Conservation (phyloP, 257 asterid species). For the Avicennia marina region DNA sequence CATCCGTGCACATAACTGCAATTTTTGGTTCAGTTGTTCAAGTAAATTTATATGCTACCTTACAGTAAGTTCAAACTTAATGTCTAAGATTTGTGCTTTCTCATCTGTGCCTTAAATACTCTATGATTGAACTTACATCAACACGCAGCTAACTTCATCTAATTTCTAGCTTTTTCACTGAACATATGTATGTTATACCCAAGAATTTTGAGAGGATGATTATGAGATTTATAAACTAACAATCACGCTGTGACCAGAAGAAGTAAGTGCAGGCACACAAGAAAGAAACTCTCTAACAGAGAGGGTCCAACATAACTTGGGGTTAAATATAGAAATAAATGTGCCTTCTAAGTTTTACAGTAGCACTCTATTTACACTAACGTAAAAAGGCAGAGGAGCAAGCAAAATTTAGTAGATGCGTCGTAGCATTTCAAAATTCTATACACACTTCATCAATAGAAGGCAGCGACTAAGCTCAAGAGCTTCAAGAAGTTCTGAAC, state of each 20-base stretch:
- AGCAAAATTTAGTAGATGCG: slow-evolving; percentile 15
- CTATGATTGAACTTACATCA: too few species aligned
- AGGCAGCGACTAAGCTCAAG: slow-evolving; percentile 99
- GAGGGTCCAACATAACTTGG: not conserved
- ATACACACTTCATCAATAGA: slow-evolving; percentile 74
- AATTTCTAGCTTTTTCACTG: too few species aligned
- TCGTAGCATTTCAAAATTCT: slow-evolving; percentile 16
- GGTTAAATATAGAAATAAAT: slow-evolving; percentile 12
- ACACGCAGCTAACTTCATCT: too few species aligned
- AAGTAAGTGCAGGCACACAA: slow-evolving; percentile 12
- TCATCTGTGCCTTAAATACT: too few species aligned
- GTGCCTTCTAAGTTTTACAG: slow-evolving; percentile 2
- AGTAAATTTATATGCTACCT: not conserved
- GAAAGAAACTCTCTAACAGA: slow-evolving; percentile 16
- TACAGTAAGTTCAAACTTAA: too few species aligned
- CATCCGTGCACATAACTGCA: slow-evolving; percentile 88
- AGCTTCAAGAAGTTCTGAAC: slow-evolving; percentile 98
- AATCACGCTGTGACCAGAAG: slow-evolving; percentile 7
- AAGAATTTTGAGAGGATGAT: too few species aligned
- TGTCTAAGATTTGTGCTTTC: too few species aligned
- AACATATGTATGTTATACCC: too few species aligned
- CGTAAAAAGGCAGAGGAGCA: slow-evolving; percentile 14
- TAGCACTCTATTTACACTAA: slow-evolving; percentile 4
- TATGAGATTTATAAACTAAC: too few species aligned
- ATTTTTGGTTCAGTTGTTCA: slow-evolving; percentile 16